Base-by-base conservation (phyloP, 2,329 filamentous ascomycete species). In the Diaporthe aspalathi region DNA sequence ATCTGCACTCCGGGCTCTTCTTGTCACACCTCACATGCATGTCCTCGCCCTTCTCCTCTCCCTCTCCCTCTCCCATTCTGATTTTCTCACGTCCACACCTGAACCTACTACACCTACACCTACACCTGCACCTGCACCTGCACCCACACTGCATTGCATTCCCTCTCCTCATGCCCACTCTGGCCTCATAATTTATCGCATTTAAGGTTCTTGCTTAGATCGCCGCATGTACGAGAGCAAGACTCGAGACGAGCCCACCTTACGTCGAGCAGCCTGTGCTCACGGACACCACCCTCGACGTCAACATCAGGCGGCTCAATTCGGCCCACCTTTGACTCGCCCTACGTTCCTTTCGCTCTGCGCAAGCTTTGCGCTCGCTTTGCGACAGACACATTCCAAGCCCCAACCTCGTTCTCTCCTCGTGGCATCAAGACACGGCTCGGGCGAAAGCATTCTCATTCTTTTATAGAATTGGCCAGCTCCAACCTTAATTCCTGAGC, bases 391-490 rank as follows among this genome's bases (percentile, higher is more conserved):
- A 29, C 67, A 68, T 60, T 68, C 67, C 67, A 60, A n/a, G 24
- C 27, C 43, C 66, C 49, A 49, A 32, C 29, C 57, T 24, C 43
- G 35, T 27, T 17, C 20, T 65, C 43, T 49, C 35, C 47, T 57
- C 57, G 52, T 52, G 62, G 53, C 40, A 56, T 62, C 45, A 68
- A 72, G 60, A 72, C 70, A 72, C 70, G 67, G 67, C 50, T 40
- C 67, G 67, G 67, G 24, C 47, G 67, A 53, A 62, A 29, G 57
- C 50, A 8, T 45, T 50, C 4, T 27, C 49, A 27, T 38, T 35
- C 9, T 35, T 35, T 47, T 20, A 40, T 40, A 22, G 27, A 27
- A 43, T 20, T 24, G 29, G 35, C 43, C 38, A 32, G 52, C 17
- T 63, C 32, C 54, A 56, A 53, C 47, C 38, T 27, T 32, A 63